Conservation (phyloP, 352 stramenopile genomes). For the Phytophthora brassicae region DNA sequence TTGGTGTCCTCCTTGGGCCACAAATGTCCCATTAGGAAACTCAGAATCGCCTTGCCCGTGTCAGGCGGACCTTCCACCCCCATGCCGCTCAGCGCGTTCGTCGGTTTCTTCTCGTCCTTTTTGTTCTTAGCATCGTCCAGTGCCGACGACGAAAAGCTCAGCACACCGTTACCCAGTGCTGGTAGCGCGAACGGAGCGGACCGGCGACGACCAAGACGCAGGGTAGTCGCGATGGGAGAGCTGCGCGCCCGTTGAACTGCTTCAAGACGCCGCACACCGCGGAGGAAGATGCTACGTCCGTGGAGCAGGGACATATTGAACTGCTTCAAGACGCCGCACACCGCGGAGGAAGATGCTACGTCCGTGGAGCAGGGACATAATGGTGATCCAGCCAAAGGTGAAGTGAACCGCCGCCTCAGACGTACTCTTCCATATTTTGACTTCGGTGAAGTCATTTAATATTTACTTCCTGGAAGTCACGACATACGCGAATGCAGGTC, state of each 20-base stretch:
- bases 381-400: background rate
- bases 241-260: slow-evolving; percentile 13
- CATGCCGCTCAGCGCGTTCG: slow-evolving; percentile 28
- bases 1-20: slow-evolving; percentile 62
- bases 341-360: slow-evolving; percentile 45
- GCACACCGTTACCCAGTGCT: slow-evolving; percentile 20
- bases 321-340: slow-evolving; percentile 31
- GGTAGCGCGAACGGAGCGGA: slow-evolving; percentile 9
- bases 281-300: slow-evolving; percentile 42
- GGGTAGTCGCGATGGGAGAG: background rate
- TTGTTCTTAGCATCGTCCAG: slow-evolving; percentile 25
- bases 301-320: slow-evolving; percentile 43
- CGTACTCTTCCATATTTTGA: no score
- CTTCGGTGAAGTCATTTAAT: background rate
- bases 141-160: slow-evolving; percentile 39
- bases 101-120: slow-evolving; percentile 20
- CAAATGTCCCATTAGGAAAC: slow-evolving; percentile 59
- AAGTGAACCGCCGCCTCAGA: slow-evolving; percentile 7
- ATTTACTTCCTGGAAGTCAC: background rate
- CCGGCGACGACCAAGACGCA: background rate
- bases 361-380: slow-evolving; percentile 45
- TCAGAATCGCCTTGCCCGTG: slow-evolving; percentile 60
- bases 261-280: slow-evolving; percentile 34
- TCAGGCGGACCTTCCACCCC: slow-evolving; percentile 32
- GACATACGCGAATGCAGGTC: background rate